phyloP scores from a whole-genome alignment of 2,329 filamentous ascomycete genomes.

The Cadophora sp. region DNA sequence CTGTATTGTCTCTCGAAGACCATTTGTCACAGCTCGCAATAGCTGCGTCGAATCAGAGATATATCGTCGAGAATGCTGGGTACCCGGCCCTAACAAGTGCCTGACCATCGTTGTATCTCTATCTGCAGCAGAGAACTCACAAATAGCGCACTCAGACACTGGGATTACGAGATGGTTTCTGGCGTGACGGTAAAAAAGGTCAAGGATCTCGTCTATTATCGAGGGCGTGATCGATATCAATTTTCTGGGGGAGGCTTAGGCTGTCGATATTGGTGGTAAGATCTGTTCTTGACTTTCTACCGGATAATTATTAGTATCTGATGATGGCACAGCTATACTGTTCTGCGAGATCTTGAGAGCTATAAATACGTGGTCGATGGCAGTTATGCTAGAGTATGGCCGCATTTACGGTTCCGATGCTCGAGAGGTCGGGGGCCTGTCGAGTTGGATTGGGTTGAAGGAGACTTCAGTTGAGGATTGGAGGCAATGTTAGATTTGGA shows the following conservation, averaged over 20 bases:
- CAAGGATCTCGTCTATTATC: background rate
- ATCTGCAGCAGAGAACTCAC: slow-evolving; percentile 24
- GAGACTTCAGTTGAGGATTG: slow-evolving; percentile 10
- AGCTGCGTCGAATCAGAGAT: slow-evolving; percentile 4
- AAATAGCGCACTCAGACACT: slow-evolving; percentile 4
- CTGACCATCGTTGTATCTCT: slow-evolving; percentile 27
- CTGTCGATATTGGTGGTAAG: slow-evolving; percentile 14
- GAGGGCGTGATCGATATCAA: background rate
- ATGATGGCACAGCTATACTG: slow-evolving; percentile 4
- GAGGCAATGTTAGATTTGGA: background rate
- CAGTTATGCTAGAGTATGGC: background rate
- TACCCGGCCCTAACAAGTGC: slow-evolving; percentile 13
- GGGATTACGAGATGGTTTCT: slow-evolving; percentile 2
- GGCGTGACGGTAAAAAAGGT: slow-evolving; percentile 5
- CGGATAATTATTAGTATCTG: background rate
- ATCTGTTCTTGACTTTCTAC: background rate
- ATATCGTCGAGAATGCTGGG: slow-evolving; percentile 3
- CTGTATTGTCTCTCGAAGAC: slow-evolving; percentile 23
- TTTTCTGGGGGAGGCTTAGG: slow-evolving; percentile 13
- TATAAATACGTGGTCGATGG: background rate
- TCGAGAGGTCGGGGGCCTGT: background rate
- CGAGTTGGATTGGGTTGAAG: slow-evolving; percentile 10
- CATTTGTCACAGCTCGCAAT: slow-evolving; percentile 19
- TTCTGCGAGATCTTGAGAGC: slow-evolving; percentile 4
- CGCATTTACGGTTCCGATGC: slow-evolving; percentile 6